Percentiles rank a stretch among this genome's conserved stretches.
Evolutionary conservation across 768 basidiomycete species (phyloP).

Genomic region (Infundibulicybe gibba): DNA sequence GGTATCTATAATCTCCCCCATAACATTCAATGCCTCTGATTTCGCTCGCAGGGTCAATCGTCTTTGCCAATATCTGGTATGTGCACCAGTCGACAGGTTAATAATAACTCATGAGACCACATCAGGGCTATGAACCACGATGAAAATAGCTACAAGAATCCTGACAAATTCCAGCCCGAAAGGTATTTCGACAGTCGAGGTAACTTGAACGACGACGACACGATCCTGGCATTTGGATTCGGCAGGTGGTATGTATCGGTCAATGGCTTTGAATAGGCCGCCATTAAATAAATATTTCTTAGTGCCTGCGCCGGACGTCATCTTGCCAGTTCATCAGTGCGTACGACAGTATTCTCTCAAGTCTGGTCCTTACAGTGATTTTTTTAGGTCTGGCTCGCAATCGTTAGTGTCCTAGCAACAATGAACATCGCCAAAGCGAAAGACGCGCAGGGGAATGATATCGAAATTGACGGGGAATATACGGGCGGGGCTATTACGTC

Average conservation of each 20-base stretch:
- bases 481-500: no score
- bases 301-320: no score
- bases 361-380: no score
- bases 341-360: no score
- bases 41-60: conserved; percentile 9
- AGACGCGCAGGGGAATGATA: conserved; percentile 15
- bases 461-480: conserved; percentile 10
- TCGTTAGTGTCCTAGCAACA: conserved; percentile 17
- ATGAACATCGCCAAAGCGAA: conserved; percentile 20
- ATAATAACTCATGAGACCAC: conserved; percentile 1
- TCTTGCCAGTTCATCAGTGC: no score
- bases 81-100: conserved; percentile 3
- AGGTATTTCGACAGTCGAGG: conserved; percentile 38
- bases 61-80: conserved; percentile 19
- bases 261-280: no score
- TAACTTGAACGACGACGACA: conserved; percentile 18
- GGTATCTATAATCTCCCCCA: not conserved
- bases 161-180: conserved; percentile 53
- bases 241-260: conserved; percentile 23
- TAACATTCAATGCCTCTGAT: not conserved
- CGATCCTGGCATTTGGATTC: conserved; percentile 25
- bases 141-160: conserved; percentile 41
- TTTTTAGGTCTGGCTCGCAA: conserved; percentile 13
- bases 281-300: no score
- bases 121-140: conserved; percentile 50